Evolutionary conservation across 176 grass and related monocot genomes (phyloP).

Genomic region (Zoysia japonica): DNA sequence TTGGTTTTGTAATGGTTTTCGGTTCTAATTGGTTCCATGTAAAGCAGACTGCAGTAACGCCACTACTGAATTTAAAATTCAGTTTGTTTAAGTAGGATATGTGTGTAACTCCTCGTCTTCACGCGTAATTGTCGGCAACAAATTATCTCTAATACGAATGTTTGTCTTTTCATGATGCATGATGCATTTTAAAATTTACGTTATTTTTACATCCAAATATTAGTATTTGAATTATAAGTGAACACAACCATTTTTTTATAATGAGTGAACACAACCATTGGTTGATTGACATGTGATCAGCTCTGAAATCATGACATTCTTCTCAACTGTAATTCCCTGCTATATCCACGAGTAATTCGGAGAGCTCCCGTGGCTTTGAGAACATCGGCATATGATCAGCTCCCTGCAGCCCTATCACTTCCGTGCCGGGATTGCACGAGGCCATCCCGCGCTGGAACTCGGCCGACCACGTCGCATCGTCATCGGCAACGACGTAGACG

Average conservation of each 20-base stretch:
- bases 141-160: no score
- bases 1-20: no score
- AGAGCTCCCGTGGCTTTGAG: slow-evolving; percentile 41
- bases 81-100: no score
- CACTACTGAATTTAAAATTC: no score
- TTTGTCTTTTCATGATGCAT: no score
- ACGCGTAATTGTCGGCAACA: slow-evolving; percentile 17
- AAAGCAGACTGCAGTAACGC: no score
- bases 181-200: no score
- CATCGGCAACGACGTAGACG: slow-evolving; percentile 43
- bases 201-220: neutral
- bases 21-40: no score
- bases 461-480: neutral
- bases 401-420: slow-evolving; percentile 37
- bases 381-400: slow-evolving; percentile 59
- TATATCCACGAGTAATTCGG: slow-evolving; percentile 25
- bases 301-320: neutral
- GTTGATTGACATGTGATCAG: neutral
- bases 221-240: neutral
- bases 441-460: slow-evolving; percentile 41
- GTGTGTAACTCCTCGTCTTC: neutral
- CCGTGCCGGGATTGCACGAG: slow-evolving; percentile 38
- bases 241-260: neutral
- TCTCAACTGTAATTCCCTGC: neutral
- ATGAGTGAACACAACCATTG: neutral